Conservation (phyloP, 371 early-diverging fungal species). For the Mortierella sp. region DNA sequence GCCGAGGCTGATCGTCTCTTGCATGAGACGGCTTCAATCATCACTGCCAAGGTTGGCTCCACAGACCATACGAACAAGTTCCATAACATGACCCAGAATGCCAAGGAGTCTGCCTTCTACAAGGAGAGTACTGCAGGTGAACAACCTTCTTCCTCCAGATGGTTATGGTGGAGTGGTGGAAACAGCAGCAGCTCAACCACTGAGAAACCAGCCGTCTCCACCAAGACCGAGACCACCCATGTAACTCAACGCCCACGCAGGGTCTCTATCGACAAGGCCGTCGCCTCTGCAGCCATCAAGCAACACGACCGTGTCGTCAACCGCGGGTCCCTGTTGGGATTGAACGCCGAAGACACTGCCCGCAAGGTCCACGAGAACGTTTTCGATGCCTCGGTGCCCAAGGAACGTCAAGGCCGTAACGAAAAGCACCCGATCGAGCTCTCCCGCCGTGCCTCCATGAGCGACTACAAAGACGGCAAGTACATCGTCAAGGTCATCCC, state of each 20-base stretch:
- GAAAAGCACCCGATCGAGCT: conserved; percentile 34
- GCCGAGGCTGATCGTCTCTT: conserved; percentile 27
- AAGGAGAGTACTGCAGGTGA: conserved; percentile 9
- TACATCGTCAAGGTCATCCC: conserved; percentile 17
- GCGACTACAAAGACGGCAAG: conserved; percentile 31
- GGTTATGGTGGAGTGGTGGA: conserved; percentile 38
- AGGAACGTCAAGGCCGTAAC: conserved; percentile 22
- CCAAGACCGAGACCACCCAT: background rate
- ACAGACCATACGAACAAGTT: conserved; percentile 16
- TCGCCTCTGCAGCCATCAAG: conserved; percentile 37
- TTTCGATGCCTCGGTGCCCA: conserved; percentile 37
- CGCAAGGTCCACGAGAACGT: conserved; percentile 55
- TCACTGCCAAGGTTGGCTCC: background rate
- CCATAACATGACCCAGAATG: conserved; percentile 12
- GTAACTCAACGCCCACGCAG: conserved; percentile 21
- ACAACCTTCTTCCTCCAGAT: conserved; percentile 35
- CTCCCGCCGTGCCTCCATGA: conserved; percentile 31
- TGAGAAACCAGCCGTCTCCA: background rate
- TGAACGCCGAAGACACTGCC: conserved; percentile 37
- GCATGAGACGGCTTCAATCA: conserved; percentile 10
- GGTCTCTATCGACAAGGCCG: conserved; percentile 35
- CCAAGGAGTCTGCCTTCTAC: conserved; percentile 17
- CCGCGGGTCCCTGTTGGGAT: conserved; percentile 16
- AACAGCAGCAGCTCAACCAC: background rate
- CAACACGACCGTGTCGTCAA: conserved; percentile 34